A percentile compares a stretch with the other conserved stretches of the same genome.
These are phyloP conservation scores for Calendula officinalis DNA, from an alignment of 129 eudicot species.

Conservation along the genomic window DNA sequence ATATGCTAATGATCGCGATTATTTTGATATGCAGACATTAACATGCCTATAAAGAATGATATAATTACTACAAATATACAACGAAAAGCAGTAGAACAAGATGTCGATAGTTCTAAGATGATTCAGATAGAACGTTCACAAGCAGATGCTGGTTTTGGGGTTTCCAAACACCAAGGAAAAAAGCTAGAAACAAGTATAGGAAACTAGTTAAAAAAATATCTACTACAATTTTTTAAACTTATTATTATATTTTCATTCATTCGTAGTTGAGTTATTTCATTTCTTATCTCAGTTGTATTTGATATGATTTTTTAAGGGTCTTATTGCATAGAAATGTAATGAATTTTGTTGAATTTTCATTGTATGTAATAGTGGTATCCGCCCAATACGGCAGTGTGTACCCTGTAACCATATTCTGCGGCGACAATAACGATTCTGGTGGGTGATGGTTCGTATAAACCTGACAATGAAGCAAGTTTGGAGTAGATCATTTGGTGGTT, in stretches of 20 bases:
- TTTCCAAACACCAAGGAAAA: conserved; percentile 20
- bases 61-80: conserved; percentile 31
- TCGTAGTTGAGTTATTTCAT: neutral
- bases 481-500: too few relatives aligned
- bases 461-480: too few relatives aligned
- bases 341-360: too few relatives aligned
- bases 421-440: too few relatives aligned
- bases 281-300: neutral
- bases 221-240: neutral
- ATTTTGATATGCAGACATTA: conserved; percentile 37
- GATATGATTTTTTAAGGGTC: neutral
- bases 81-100: conserved; percentile 41
- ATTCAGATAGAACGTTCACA: conserved; percentile 31
- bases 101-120: conserved; percentile 37
- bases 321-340: too few relatives aligned
- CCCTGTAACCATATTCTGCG: too few relatives aligned
- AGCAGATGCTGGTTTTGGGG: conserved; percentile 35
- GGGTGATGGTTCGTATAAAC: too few relatives aligned
- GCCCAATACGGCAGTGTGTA: too few relatives aligned
- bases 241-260: neutral
- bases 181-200: conserved; percentile 26
- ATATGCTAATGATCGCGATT: neutral
- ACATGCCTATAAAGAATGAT: conserved; percentile 35
- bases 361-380: too few relatives aligned
- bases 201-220: conserved; percentile 14